A percentile compares a stretch with the other conserved stretches of the same genome.
Evolutionary conservation across 2,329 filamentous ascomycete genomes (phyloP).

Genomic region (Grosmannia huntii): DNA sequence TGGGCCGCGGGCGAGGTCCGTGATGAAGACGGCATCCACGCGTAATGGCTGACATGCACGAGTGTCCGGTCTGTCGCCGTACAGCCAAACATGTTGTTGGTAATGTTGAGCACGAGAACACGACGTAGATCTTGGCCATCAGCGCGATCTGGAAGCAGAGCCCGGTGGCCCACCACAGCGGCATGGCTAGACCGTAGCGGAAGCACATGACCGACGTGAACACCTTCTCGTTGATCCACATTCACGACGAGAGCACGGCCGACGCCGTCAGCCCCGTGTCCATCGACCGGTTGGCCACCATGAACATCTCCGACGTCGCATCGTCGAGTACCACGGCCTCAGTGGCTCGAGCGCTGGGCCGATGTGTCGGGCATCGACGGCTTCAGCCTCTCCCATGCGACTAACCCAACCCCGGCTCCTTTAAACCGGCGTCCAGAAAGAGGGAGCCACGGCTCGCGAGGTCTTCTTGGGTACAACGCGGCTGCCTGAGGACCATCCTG

Average conservation of each 20-base stretch:
- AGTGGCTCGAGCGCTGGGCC: slow-evolving; percentile 50
- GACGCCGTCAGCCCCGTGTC: slow-evolving; percentile 18
- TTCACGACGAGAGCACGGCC: slow-evolving; percentile 22
- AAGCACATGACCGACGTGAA: slow-evolving; percentile 23
- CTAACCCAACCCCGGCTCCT: slow-evolving; percentile 42
- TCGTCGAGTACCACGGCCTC: slow-evolving; percentile 11
- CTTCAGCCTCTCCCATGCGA: slow-evolving; percentile 47
- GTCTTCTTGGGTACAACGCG: slow-evolving; percentile 4
- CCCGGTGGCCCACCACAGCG: slow-evolving; percentile 8
- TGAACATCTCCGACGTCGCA: slow-evolving; percentile 31
- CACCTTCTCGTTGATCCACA: slow-evolving; percentile 31
- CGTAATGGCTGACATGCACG: slow-evolving; percentile 20
- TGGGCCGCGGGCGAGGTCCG: slow-evolving; percentile 23
- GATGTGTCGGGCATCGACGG: slow-evolving; percentile 58
- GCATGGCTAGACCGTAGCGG: slow-evolving; percentile 14
- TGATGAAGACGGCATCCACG: slow-evolving; percentile 21
- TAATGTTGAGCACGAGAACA: slow-evolving; percentile 25
- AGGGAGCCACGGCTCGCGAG: slow-evolving; percentile 8
- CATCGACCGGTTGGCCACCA: slow-evolving; percentile 22
- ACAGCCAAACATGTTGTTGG: slow-evolving; percentile 28
- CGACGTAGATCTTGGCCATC: slow-evolving; percentile 24
- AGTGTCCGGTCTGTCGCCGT: slow-evolving; percentile 14
- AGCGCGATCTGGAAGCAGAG: slow-evolving; percentile 9
- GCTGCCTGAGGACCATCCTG: slow-evolving; percentile 1
- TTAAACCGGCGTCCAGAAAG: slow-evolving; percentile 25